Evolutionary conservation across 345 rosid genomes (phyloP).

Genomic region (Chamaenerion angustifolium): DNA sequence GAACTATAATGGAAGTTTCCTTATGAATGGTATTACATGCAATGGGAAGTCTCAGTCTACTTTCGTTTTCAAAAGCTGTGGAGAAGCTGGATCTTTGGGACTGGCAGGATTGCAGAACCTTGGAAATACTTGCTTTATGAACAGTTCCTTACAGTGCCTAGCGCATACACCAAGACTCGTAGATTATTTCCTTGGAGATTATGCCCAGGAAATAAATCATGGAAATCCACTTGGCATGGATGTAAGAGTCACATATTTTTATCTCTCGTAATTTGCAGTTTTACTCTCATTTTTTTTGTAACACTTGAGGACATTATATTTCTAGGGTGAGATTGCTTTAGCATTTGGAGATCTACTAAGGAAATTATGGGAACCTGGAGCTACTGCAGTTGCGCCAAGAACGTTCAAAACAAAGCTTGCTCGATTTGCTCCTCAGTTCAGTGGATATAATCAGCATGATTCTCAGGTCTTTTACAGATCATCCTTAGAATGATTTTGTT

Average conservation of each 20-base stretch:
- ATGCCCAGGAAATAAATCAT: slow-evolving; percentile 72
- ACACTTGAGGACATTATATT: slow-evolving; percentile 10
- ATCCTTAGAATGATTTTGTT: neutral
- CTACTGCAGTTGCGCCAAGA: slow-evolving; percentile 70
- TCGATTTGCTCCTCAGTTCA: slow-evolving; percentile 91
- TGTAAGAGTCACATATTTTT: slow-evolving; percentile 23
- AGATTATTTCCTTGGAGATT: slow-evolving; percentile 90
- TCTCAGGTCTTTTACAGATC: slow-evolving; percentile 61
- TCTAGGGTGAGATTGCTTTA: slow-evolving; percentile 87
- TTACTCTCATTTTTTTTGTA: slow-evolving; percentile 6
- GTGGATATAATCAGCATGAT: slow-evolving; percentile 98
- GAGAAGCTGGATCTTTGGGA: slow-evolving; percentile 91
- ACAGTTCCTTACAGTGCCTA: slow-evolving; percentile 93
- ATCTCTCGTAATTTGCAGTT: neutral
- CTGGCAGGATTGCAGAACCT: slow-evolving; percentile 93
- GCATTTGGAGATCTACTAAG: slow-evolving; percentile 90
- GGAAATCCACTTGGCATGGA: slow-evolving; percentile 91
- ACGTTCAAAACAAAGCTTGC: slow-evolving; percentile 89
- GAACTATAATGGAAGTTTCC: slow-evolving; percentile 29
- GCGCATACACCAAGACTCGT: slow-evolving; percentile 96
- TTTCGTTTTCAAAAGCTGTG: slow-evolving; percentile 38
- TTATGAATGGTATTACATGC: slow-evolving; percentile 42
- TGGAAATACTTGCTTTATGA: slow-evolving; percentile 99
- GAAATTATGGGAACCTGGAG: slow-evolving; percentile 92
- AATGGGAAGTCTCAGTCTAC: slow-evolving; percentile 29